phyloP scores from a whole-genome alignment of 345 rosid species.

The Salix suchowensis region DNA sequence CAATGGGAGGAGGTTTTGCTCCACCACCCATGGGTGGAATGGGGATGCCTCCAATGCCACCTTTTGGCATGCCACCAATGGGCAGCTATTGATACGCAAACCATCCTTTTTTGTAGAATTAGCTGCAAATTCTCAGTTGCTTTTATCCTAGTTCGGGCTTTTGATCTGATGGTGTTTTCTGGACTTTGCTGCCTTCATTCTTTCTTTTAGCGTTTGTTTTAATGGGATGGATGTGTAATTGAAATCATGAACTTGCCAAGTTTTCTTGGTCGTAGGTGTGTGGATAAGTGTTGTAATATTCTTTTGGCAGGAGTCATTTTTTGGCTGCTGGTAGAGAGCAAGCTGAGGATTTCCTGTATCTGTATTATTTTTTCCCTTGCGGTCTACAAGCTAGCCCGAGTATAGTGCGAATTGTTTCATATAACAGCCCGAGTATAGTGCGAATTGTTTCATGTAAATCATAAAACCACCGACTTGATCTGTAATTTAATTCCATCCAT shows the following conservation, averaged over 20 bases:
- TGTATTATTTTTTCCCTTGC: constrained; percentile 23
- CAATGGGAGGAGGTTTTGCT: constrained; percentile 24
- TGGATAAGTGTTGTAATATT: constrained; percentile 42
- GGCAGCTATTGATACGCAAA: constrained; percentile 16
- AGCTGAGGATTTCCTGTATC: constrained; percentile 34
- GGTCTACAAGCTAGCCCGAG: constrained; percentile 20
- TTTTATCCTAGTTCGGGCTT: constrained; percentile 7
- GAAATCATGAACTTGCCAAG: constrained; percentile 30
- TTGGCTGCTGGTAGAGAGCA: constrained; percentile 27
- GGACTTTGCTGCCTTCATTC: constrained; percentile 15
- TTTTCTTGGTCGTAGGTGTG: constrained; percentile 17
- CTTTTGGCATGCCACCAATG: constrained; percentile 31
- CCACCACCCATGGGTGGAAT: constrained; percentile 27
- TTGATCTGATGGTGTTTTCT: constrained; percentile 8
- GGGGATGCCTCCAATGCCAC: constrained; percentile 32
- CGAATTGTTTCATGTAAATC: constrained; percentile 4
- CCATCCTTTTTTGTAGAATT: constrained; percentile 10
- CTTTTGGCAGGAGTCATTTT: constrained; percentile 30
- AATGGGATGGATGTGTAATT: constrained; percentile 21
- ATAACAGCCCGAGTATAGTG: constrained; percentile 7
- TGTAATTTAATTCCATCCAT: background rate
- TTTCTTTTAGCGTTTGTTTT: constrained; percentile 11
- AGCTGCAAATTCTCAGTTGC: constrained; percentile 11
- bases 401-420: constrained; percentile 5
- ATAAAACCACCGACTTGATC: background rate